These are phyloP conservation scores for Stentor coeruleus DNA, from an alignment of 73 alveolate genomes.

Conservation along the genomic window DNA sequence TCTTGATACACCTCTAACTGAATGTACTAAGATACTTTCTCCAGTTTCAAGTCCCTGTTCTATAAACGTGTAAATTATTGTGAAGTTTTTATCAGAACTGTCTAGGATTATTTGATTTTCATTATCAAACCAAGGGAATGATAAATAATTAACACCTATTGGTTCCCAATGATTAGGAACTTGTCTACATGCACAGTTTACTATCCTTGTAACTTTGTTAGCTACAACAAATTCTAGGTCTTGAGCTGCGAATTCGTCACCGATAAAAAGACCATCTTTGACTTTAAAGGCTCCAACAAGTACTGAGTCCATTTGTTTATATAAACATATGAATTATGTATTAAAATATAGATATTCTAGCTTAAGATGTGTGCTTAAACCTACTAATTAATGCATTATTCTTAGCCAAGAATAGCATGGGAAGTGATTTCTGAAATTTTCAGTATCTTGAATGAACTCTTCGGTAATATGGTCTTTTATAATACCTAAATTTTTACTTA, in stretches of 20 bases:
- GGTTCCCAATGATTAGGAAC: constrained; percentile 89
- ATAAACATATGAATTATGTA: no score
- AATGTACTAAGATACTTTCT: constrained; percentile 95
- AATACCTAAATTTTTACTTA: neutral
- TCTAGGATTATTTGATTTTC: constrained; percentile 85
- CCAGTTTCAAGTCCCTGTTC: constrained; percentile 90
- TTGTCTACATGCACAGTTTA: constrained; percentile 89
- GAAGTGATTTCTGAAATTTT: neutral
- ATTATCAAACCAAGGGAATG: constrained; percentile 86
- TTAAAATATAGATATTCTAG: no score
- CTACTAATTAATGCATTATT: neutral
- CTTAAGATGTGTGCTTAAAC: no score
- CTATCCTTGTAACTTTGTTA: constrained; percentile 90
- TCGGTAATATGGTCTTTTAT: neutral
- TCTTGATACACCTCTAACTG: constrained; percentile 92
- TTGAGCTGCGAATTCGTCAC: constrained; percentile 83
- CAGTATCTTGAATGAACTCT: neutral
- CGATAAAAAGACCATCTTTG: constrained; percentile 76
- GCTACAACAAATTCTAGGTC: constrained; percentile 89
- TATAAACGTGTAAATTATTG: constrained; percentile 80
- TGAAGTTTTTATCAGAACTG: constrained; percentile 82
- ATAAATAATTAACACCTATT: constrained; percentile 84
- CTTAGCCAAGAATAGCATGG: constrained; percentile 24
- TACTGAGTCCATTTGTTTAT: constrained; percentile 41
- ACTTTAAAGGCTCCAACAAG: constrained; percentile 77